phyloP scores from a whole-genome alignment of 257 asterid genomes.

The Penstemon newberryi region DNA sequence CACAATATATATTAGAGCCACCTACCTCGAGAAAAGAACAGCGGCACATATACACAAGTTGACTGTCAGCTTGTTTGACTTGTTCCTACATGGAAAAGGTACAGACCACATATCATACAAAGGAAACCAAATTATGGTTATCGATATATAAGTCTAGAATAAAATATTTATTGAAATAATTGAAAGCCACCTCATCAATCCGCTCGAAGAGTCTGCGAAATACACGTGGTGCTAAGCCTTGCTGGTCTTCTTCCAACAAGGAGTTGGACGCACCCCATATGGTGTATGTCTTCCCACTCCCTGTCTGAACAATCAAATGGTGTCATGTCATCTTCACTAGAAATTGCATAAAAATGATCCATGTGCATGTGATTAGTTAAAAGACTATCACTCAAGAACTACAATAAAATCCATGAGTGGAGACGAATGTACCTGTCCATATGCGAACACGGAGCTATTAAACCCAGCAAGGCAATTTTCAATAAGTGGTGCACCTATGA shows the following conservation, averaged over 20 bases:
- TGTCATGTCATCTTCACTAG: slow-evolving; percentile 22
- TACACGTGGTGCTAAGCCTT: slow-evolving; percentile 97
- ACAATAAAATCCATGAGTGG: slow-evolving; percentile 5
- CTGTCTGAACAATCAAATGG: slow-evolving; percentile 62
- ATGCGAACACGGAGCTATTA: slow-evolving; percentile 96
- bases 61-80: slow-evolving; percentile 76
- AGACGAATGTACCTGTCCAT: slow-evolving; percentile 73
- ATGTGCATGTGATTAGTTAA: neutral
- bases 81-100: slow-evolving; percentile 68
- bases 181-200: slow-evolving; percentile 60
- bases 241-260: slow-evolving; percentile 76
- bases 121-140: slow-evolving; percentile 19
- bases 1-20: slow-evolving; percentile 22
- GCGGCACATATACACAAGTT: slow-evolving; percentile 82
- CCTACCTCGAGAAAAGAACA: slow-evolving; percentile 98
- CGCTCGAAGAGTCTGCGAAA: slow-evolving; percentile 74
- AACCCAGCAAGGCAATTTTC: slow-evolving; percentile 98
- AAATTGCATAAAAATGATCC: slow-evolving; percentile 14
- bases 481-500: slow-evolving; percentile 89
- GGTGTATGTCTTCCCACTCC: slow-evolving; percentile 97
- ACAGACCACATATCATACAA: neutral
- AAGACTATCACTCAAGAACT: neutral
- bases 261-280: slow-evolving; percentile 95
- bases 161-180: slow-evolving; percentile 15
- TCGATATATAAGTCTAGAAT: slow-evolving; percentile 1